These are phyloP conservation scores for Ophiognomonia clavigignenti-juglandacearum DNA, from an alignment of 2,329 filamentous ascomycete genomes.

Conservation along the genomic window DNA sequence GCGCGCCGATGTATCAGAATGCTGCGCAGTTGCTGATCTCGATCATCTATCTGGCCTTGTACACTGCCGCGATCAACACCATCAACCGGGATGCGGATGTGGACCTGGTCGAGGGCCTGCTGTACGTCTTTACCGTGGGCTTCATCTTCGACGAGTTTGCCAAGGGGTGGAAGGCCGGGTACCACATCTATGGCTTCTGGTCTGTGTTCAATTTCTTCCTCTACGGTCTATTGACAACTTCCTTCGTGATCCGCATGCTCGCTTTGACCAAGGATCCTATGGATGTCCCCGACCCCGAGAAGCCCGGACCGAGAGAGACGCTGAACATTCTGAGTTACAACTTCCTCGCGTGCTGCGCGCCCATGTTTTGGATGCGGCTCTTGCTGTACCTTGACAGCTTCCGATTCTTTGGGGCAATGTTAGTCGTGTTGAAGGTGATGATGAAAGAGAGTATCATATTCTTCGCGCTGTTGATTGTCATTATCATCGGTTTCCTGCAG, in stretches of 20 bases:
- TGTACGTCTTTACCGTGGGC: conserved; percentile 88
- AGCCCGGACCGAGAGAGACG: conserved; percentile 44
- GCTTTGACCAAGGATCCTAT: conserved; percentile 60
- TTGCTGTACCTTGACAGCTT: conserved; percentile 89
- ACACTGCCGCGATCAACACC: conserved; percentile 89
- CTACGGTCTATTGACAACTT: conserved; percentile 73
- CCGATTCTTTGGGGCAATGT: conserved; percentile 96
- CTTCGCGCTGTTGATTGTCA: conserved; percentile 81
- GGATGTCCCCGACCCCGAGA: neutral
- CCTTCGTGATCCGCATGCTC: conserved; percentile 73
- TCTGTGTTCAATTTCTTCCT: conserved; percentile 87
- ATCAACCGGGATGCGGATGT: conserved; percentile 82
- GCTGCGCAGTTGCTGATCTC: conserved; percentile 81
- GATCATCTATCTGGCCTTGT: conserved; percentile 75
- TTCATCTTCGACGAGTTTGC: conserved; percentile 83
- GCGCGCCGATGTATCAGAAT: conserved; percentile 89
- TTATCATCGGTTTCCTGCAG: conserved; percentile 85
- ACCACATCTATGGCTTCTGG: conserved; percentile 92
- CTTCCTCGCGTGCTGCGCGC: conserved; percentile 86
- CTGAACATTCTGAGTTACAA: conserved; percentile 88
- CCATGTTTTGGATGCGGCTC: conserved; percentile 94
- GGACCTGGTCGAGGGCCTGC: conserved; percentile 74
- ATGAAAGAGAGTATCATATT: conserved; percentile 95
- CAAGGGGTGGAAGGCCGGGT: conserved; percentile 93
- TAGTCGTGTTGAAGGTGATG: conserved; percentile 93